A percentile compares a stretch with the other conserved stretches of the same genome.
These are phyloP conservation scores for Sclerotiophoma versabilis DNA, from an alignment of 2,329 filamentous ascomycete species.

Conservation along the genomic window DNA sequence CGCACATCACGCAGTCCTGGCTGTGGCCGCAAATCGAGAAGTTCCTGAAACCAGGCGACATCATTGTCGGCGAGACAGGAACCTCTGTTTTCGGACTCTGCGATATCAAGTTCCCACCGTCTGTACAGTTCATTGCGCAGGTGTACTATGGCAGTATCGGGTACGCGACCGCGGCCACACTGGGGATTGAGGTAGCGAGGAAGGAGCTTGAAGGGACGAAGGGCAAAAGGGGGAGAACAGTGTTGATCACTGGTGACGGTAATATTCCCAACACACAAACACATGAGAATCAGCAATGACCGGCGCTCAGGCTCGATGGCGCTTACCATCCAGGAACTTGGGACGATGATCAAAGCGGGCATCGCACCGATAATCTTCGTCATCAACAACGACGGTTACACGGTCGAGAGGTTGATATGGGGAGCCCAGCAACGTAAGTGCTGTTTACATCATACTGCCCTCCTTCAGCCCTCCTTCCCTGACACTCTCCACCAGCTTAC, in stretches of 20 bases:
- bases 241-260: conserved; percentile 69
- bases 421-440: conserved; percentile 47
- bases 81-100: conserved; percentile 51
- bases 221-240: conserved; percentile 49
- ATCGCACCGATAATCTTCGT: conserved; percentile 51
- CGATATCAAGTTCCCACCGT: conserved; percentile 40
- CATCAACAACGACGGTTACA: conserved; percentile 58
- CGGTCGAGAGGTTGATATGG: conserved; percentile 57
- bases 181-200: conserved; percentile 57
- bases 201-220: conserved; percentile 49
- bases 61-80: conserved; percentile 53
- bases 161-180: conserved; percentile 51
- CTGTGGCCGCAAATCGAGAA: conserved; percentile 52
- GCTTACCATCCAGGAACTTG: conserved; percentile 71
- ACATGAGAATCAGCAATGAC: background rate
- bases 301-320: conserved; percentile 59
- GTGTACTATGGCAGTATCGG: conserved; percentile 56
- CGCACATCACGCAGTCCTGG: conserved; percentile 53
- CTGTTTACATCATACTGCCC: too few species aligned
- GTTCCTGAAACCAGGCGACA: conserved; percentile 49
- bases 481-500: conserved; percentile 37
- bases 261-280: background rate
- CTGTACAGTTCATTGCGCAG: conserved; percentile 47
- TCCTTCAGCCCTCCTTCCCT: background rate
- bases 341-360: conserved; percentile 63